Percentiles rank a stretch among this genome's conserved stretches.
phyloP scores from a whole-genome alignment of 2,329 filamentous ascomycete species.

The Colletotrichum aenigma region DNA sequence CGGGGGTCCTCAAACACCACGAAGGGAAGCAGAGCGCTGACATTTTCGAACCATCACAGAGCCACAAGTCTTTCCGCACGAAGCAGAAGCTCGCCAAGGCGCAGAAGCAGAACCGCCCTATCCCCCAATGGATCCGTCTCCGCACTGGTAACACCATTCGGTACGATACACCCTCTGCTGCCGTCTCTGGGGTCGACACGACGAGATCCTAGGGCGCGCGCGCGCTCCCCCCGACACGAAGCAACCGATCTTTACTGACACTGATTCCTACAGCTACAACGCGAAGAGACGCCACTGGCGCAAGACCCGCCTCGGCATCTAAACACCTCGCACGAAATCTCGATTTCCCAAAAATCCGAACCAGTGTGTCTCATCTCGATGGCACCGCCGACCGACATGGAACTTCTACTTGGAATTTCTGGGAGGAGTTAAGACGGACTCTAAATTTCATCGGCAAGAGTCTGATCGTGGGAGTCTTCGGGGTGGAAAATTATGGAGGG shows the following conservation, averaged over 20 bases:
- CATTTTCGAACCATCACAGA: conserved; percentile 60
- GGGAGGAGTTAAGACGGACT: conserved; percentile 15
- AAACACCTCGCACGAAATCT: conserved; percentile 62
- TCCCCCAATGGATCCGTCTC: conserved; percentile 99
- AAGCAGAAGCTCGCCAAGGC: conserved; percentile 99
- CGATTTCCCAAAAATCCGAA: conserved; percentile 29
- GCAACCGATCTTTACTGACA: background rate
- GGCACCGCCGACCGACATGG: conserved; percentile 17
- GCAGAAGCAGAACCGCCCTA: conserved; percentile 99
- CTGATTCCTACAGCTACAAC: conserved; percentile 79
- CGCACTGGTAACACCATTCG: conserved; percentile 99
- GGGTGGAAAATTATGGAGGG: conserved; percentile 15
- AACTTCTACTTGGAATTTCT: conserved; percentile 18
- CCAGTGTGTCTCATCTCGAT: conserved; percentile 22
- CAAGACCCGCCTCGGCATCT: conserved; percentile 99
- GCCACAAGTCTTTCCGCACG: conserved; percentile 99
- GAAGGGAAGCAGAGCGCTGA: conserved; percentile 3
- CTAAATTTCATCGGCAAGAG: conserved; percentile 12
- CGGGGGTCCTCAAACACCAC: background rate
- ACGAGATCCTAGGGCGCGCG: background rate
- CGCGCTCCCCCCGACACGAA: background rate
- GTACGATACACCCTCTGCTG: conserved; percentile 61
- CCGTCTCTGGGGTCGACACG: background rate
- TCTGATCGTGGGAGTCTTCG: conserved; percentile 26
- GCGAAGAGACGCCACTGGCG: conserved; percentile 99